phyloP scores from a whole-genome alignment of 2,329 filamentous ascomycete species.

The Exophiala mesophila region DNA sequence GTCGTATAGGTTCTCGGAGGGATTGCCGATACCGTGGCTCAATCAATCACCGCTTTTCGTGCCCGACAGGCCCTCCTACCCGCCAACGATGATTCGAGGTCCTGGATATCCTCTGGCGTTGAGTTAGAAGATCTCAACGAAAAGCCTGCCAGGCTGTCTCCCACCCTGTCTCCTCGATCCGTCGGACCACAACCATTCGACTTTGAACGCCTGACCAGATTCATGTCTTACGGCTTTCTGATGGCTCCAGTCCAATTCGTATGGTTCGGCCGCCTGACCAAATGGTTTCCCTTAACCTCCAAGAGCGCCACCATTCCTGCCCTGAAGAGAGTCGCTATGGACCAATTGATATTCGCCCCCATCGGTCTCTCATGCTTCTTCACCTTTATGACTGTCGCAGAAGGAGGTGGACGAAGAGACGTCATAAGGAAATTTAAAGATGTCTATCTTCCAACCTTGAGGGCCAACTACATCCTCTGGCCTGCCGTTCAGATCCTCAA shows the following conservation, averaged over 20 bases:
- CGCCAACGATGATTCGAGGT: slow-evolving; percentile 49
- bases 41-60: slow-evolving; percentile 75
- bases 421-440: slow-evolving; percentile 81
- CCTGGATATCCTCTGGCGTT: slow-evolving; percentile 56
- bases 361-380: slow-evolving; percentile 86
- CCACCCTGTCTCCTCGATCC: slow-evolving; percentile 62
- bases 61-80: slow-evolving; percentile 56
- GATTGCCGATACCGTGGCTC: slow-evolving; percentile 92
- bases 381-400: slow-evolving; percentile 90
- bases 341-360: slow-evolving; percentile 90
- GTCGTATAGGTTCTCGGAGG: slow-evolving; percentile 18
- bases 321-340: slow-evolving; percentile 83
- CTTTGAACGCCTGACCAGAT: slow-evolving; percentile 87
- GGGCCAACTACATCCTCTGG: slow-evolving; percentile 95
- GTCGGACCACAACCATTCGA: slow-evolving; percentile 77
- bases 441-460: slow-evolving; percentile 88
- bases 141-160: slow-evolving; percentile 60
- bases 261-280: slow-evolving; percentile 86
- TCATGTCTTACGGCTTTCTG: slow-evolving; percentile 95
- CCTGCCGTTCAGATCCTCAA: slow-evolving; percentile 94
- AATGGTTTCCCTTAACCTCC: slow-evolving; percentile 79
- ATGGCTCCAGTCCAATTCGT: slow-evolving; percentile 95
- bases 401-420: slow-evolving; percentile 79
- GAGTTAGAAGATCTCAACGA: slow-evolving; percentile 87
- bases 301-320: slow-evolving; percentile 68